A percentile compares a stretch with the other conserved stretches of the same genome.
phyloP scores from a whole-genome alignment of 306 rosid genomes.

The Pterocarpus santalinus region DNA sequence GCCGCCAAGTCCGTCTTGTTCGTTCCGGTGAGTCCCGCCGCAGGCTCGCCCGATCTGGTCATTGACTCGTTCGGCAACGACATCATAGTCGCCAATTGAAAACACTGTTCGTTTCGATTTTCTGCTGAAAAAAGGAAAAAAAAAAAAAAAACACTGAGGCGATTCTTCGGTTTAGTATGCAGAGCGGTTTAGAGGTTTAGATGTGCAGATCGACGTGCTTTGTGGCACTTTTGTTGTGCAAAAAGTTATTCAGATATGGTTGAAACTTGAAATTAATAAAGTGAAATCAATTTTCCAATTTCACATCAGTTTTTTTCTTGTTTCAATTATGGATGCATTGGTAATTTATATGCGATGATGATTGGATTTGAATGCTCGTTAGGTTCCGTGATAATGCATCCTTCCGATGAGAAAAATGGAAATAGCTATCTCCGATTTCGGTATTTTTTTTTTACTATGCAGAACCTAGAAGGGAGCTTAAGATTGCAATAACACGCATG shows the following conservation, averaged over 20 bases:
- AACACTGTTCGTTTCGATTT: not conserved
- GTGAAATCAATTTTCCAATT: constrained; percentile 35
- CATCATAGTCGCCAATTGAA: constrained; percentile 67
- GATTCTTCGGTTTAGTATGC: constrained; percentile 51
- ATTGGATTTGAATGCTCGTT: constrained; percentile 30
- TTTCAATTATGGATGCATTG: constrained; percentile 22
- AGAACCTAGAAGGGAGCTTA: not conserved
- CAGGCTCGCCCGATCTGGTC: constrained; percentile 65
- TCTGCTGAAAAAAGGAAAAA: not conserved
- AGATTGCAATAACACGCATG: not conserved
- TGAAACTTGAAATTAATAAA: constrained; percentile 43
- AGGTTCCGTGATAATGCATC: not conserved
- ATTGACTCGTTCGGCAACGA: constrained; percentile 64
- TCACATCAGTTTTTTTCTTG: not conserved
- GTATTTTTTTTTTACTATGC: not conserved
- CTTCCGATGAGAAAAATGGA: not conserved
- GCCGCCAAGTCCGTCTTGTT: constrained; percentile 69
- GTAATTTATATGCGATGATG: not conserved
- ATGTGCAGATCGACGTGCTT: constrained; percentile 44
- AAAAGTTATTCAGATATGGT: constrained; percentile 24
- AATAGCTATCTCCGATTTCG: not conserved
- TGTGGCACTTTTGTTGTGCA: constrained; percentile 17
- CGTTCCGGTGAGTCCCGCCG: constrained; percentile 50
- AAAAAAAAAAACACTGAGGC: too few relatives aligned
- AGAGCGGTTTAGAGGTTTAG: constrained; percentile 43